Conservation (phyloP, 2,329 filamentous ascomycete genomes). For the Juglanconis oblonga region DNA sequence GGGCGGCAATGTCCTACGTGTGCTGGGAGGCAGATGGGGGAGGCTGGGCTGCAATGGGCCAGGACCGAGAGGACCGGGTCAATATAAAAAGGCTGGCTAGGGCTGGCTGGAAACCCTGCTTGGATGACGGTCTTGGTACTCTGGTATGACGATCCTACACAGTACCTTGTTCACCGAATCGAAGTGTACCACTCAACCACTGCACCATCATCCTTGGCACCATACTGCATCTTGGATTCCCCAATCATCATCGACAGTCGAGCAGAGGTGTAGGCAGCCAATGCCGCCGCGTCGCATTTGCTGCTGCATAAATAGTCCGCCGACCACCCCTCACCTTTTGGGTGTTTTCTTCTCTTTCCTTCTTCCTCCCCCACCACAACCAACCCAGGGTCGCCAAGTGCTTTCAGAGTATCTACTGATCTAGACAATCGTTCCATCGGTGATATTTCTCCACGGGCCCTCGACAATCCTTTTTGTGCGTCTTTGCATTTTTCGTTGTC, state of each 20-base stretch:
- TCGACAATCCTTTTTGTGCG: constrained; percentile 42
- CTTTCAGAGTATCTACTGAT: constrained; percentile 50
- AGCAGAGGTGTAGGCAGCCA: constrained; percentile 15
- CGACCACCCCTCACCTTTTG: constrained; percentile 29
- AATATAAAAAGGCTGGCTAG: constrained; percentile 14
- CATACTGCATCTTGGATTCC: constrained; percentile 2
- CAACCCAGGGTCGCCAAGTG: constrained; percentile 57
- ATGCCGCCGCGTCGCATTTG: constrained; percentile 21
- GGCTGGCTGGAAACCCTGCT: constrained; percentile 2
- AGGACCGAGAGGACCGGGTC: background rate
- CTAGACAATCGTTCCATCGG: constrained; percentile 31
- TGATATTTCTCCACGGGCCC: constrained; percentile 55
- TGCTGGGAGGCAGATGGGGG: background rate
- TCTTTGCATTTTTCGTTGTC: constrained; percentile 33
- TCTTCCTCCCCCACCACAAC: constrained; percentile 50
- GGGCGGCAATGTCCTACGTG: constrained; percentile 1
- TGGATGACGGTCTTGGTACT: constrained; percentile 11
- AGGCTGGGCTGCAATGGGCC: constrained; percentile 14
- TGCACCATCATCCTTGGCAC: constrained; percentile 10
- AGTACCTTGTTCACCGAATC: constrained; percentile 12
- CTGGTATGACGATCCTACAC: constrained; percentile 11
- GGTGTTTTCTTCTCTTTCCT: constrained; percentile 36
- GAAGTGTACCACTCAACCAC: constrained; percentile 3
- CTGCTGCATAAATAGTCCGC: constrained; percentile 34
- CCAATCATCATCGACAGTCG: constrained; percentile 3